Percentiles rank a stretch among this genome's conserved stretches.
Conservation (phyloP, 2,329 filamentous ascomycete genomes). For the Myotisia sp. region DNA sequence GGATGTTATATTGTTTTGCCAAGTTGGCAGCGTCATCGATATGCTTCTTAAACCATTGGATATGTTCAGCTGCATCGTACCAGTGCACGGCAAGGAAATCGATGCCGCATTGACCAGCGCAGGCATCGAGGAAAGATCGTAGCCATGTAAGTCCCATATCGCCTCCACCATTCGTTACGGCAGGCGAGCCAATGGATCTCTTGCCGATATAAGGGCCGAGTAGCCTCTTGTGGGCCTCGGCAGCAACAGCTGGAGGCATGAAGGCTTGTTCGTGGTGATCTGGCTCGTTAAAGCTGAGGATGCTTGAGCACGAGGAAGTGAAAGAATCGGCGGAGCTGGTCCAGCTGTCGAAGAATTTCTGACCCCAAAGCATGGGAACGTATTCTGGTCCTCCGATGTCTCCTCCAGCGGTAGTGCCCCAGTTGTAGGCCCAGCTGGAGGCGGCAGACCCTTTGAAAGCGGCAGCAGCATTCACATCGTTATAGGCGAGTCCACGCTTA, state of each 20-base stretch:
- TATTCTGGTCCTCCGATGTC: slow-evolving; percentile 25
- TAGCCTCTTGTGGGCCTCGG: slow-evolving; percentile 23
- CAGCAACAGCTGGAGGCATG: slow-evolving; percentile 27
- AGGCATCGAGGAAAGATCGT: slow-evolving; percentile 25
- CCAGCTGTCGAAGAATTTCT: slow-evolving; percentile 25
- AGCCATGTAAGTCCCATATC: slow-evolving; percentile 29
- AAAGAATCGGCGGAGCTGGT: slow-evolving; percentile 20
- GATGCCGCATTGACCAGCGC: slow-evolving; percentile 25
- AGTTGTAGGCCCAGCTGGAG: slow-evolving; percentile 35
- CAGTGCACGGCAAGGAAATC: slow-evolving; percentile 33
- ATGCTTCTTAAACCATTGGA: slow-evolving; percentile 26
- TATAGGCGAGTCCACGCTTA: slow-evolving; percentile 30
- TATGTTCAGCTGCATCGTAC: slow-evolving; percentile 23
- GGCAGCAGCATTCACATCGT: slow-evolving; percentile 21
- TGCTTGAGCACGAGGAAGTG: slow-evolving; percentile 22
- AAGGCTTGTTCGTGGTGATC: slow-evolving; percentile 27
- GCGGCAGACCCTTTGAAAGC: slow-evolving; percentile 19
- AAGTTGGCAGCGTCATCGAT: slow-evolving; percentile 23
- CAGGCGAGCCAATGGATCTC: slow-evolving; percentile 31
- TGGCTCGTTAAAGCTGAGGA: slow-evolving; percentile 36
- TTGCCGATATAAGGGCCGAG: slow-evolving; percentile 25
- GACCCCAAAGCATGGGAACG: slow-evolving; percentile 34
- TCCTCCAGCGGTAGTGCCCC: slow-evolving; percentile 23
- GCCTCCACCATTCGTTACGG: slow-evolving; percentile 26
- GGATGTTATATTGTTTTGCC: slow-evolving; percentile 21